Evolutionary conservation across 1,139 yeast genomes (phyloP).

Genomic region (Diutina scorzettiae): DNA sequence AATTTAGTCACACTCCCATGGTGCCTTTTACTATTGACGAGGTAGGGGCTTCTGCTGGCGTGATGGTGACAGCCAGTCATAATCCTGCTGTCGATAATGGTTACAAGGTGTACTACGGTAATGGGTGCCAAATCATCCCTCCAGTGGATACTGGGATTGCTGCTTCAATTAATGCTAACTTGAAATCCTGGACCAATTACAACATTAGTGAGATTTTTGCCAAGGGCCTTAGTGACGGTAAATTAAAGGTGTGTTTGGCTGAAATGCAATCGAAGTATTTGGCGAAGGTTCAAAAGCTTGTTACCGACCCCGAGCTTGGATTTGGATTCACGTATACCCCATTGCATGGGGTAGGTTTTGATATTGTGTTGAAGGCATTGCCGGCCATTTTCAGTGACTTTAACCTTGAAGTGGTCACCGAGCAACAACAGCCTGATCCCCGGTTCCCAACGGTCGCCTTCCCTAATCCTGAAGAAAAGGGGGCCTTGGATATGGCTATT

Average conservation of each 20-base stretch:
- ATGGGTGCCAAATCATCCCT: slow-evolving; percentile 93
- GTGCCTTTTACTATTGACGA: slow-evolving; percentile 79
- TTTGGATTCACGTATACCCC: slow-evolving; percentile 73
- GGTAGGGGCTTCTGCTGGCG: slow-evolving; percentile 61
- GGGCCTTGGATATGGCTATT: slow-evolving; percentile 73
- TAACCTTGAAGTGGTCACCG: slow-evolving; percentile 25
- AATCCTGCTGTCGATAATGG: slow-evolving; percentile 93
- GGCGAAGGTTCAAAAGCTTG: slow-evolving; percentile 16
- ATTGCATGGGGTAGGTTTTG: slow-evolving; percentile 86
- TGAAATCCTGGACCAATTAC: slow-evolving; percentile 42
- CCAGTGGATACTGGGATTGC: slow-evolving; percentile 80
- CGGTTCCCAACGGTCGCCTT: slow-evolving; percentile 73
- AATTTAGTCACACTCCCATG: slow-evolving; percentile 75
- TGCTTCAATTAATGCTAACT: slow-evolving; percentile 41
- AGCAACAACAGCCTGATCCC: slow-evolving; percentile 73
- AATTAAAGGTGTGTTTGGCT: slow-evolving; percentile 18
- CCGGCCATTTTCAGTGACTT: slow-evolving; percentile 14
- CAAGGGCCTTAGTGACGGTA: slow-evolving; percentile 12
- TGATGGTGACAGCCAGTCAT: slow-evolving; percentile 95
- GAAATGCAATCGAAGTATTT: slow-evolving; percentile 27
- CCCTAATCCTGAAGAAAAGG: slow-evolving; percentile 94
- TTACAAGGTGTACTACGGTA: slow-evolving; percentile 83
- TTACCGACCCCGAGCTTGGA: slow-evolving; percentile 15
- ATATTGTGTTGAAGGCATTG: slow-evolving; percentile 27
- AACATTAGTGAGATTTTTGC: slow-evolving; percentile 12